Evolutionary conservation across 768 basidiomycete species (phyloP).

Genomic region (Lentinula sp.): DNA sequence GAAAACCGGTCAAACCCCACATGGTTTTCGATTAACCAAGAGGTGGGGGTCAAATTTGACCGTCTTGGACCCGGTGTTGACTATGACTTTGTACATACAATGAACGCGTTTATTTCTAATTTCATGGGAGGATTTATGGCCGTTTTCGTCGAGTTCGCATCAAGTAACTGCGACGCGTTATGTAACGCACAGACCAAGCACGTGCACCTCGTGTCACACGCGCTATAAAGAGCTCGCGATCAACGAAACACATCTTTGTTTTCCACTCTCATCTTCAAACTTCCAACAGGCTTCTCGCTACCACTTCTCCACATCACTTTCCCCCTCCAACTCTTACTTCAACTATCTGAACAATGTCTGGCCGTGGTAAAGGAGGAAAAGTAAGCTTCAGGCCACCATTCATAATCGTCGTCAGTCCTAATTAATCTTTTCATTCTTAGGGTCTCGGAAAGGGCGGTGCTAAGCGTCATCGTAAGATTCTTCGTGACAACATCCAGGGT

Average conservation of each 20-base stretch:
- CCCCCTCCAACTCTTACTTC: not conserved
- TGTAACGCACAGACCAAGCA: not conserved
- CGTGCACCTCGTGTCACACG: not conserved
- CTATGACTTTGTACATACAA: no score
- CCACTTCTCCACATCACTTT: not conserved
- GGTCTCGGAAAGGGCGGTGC: conserved; percentile 7
- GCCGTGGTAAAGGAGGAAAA: conserved; percentile 7
- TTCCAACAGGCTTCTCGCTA: not conserved
- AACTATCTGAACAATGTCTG: not conserved
- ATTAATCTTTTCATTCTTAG: not conserved
- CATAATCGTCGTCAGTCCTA: not conserved
- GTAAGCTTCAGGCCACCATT: not conserved
- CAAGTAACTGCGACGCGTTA: not conserved
- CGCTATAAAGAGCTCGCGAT: not conserved
- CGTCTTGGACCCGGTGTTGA: no score
- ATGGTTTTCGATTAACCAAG: no score
- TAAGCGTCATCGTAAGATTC: conserved; percentile 8
- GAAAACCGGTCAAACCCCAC: no score
- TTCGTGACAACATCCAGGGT: conserved; percentile 8
- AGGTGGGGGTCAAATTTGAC: no score
- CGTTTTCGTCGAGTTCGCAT: no score
- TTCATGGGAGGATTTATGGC: no score
- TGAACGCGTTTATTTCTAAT: no score
- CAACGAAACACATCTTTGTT: not conserved
- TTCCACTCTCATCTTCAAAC: not conserved